Base-by-base conservation (phyloP, 495 filamentous ascomycete genomes). In the Neurospora sp. region DNA sequence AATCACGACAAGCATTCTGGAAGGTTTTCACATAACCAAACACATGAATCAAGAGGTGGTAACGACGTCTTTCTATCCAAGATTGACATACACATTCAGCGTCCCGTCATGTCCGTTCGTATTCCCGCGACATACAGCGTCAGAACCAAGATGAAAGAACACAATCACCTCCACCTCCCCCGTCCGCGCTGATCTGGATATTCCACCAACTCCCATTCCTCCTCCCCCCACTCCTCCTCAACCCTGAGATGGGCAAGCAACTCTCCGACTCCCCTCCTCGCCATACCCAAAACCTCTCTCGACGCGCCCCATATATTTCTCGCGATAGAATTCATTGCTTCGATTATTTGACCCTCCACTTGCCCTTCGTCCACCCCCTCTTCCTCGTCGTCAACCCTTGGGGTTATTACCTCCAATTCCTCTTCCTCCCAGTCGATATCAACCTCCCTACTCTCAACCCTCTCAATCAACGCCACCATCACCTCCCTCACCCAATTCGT, bases 401-500 rank as follows among this genome's bases (percentile, higher is more conserved):
- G 7, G 35, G 35, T 37, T 37, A 37, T 5, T 37, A 37, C 35
- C 35, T 37, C 35, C 35, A 37, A 37, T 37, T 37, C 53, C 4
- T 71, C 42, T 10, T 71, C 70, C 27, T 7, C 10, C 73, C 73
- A 16, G 73, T 35, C 22, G 53, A 68, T 35, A 38, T 38, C 69
- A n/a, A 37, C 4, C 16, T 40, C 65, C 41, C 40, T 40, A 69
- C n/a, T 22, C 16, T 72, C 70, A 10, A 70, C 71, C 9, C 71
- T 68, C 71, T 74, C 70, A 35, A 81, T 74, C n/a, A 76, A 79
- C 70, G 27, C 31, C 65, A 75, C 73, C 68, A 81, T 3, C 39
- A 81, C 77, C 4, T 12, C 9, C 1, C 79, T 70, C 22, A 84
- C 79, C 73, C 83, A 84, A 3, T 22, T 5, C 44, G 37, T 12